Evolutionary conservation across 257 asterid genomes (phyloP).

Genomic region (Catharanthus roseus): DNA sequence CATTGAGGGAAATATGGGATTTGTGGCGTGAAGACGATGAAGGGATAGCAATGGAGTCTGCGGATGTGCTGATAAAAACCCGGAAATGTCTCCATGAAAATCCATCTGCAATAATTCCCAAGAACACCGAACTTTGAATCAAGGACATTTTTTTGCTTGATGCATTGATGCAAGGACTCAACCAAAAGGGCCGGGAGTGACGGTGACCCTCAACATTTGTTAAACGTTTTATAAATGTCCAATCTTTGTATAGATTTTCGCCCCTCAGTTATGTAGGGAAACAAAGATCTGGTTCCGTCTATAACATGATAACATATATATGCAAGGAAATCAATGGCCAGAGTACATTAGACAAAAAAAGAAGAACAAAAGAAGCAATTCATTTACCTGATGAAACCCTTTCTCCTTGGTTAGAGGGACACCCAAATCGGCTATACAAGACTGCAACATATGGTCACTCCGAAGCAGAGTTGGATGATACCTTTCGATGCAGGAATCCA

Average conservation of each 20-base stretch:
- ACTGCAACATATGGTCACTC: slow-evolving; percentile 39
- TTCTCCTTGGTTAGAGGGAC: slow-evolving; percentile 37
- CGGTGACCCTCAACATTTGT: no score
- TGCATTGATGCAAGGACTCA: no score
- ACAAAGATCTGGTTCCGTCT: no score
- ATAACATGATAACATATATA: no score
- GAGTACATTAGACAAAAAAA: no score
- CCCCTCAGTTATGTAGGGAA: no score
- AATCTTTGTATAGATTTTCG: no score
- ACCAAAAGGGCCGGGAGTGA: no score
- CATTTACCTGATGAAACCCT: slow-evolving; percentile 46
- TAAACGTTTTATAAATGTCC: no score
- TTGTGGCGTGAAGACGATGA: slow-evolving; percentile 41
- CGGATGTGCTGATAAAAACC: slow-evolving; percentile 43
- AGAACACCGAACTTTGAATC: not conserved
- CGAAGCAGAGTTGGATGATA: slow-evolving; percentile 34
- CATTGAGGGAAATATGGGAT: slow-evolving; percentile 46
- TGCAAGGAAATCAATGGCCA: no score
- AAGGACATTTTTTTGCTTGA: not conserved
- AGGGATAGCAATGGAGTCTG: slow-evolving; percentile 39
- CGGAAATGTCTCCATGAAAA: slow-evolving; percentile 20
- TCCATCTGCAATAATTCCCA: not conserved
- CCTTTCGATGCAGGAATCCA: slow-evolving; percentile 42
- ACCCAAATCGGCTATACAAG: slow-evolving; percentile 50
- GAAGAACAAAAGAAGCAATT: no score